Evolutionary conservation across 2,329 filamentous ascomycete species (phyloP).

Genomic region (Blastomyces gilchristii): DNA sequence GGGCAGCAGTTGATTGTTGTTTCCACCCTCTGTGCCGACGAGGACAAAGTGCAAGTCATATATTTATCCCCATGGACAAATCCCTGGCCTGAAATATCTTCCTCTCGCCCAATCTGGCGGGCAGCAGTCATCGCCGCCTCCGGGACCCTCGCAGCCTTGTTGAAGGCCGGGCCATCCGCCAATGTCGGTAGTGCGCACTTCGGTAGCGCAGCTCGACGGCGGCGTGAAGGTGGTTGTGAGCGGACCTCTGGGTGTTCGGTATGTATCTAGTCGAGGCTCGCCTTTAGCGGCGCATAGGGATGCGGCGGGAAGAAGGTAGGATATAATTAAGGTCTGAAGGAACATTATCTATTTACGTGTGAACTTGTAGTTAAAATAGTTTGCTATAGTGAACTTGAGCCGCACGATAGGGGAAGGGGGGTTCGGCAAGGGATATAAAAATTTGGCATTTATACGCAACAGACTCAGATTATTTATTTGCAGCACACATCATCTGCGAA

Average conservation of each 20-base stretch:
- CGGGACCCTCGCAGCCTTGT: background rate
- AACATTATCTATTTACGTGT: background rate
- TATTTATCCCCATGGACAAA: background rate
- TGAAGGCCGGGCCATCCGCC: background rate
- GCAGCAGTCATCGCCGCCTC: background rate
- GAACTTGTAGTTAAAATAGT: too few species aligned
- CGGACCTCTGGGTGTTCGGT: background rate
- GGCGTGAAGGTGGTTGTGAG: conserved; percentile 4
- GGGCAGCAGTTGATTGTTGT: conserved; percentile 1
- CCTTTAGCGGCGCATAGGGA: background rate
- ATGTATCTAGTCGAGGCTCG: background rate
- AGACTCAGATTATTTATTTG: background rate
- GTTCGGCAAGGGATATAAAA: background rate
- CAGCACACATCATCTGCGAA: too few species aligned
- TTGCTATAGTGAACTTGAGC: too few species aligned
- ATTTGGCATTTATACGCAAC: background rate
- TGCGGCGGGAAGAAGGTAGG: background rate
- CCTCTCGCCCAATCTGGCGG: background rate
- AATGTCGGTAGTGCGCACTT: background rate
- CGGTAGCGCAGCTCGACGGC: background rate
- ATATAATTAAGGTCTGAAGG: background rate
- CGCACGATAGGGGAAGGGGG: background rate
- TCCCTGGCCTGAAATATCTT: background rate
- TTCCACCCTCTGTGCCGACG: background rate
- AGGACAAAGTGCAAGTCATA: background rate